Percentiles rank a stretch among this genome's conserved stretches.
phyloP scores from a whole-genome alignment of 2,329 filamentous ascomycete species.

The Cadophora malorum region DNA sequence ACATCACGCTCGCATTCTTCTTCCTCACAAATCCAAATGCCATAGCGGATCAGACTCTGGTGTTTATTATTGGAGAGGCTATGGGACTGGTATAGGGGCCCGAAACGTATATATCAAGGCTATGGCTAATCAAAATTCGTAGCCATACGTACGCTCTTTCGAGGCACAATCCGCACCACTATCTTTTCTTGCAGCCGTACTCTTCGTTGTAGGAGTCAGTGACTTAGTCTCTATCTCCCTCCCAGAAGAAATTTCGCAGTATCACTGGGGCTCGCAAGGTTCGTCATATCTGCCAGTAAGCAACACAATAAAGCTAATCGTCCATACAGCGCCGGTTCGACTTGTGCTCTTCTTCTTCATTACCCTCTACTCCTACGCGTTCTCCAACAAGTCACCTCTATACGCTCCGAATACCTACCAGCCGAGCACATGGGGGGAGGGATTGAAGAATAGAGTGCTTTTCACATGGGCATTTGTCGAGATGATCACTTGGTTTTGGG shows the following conservation, averaged over 20 bases:
- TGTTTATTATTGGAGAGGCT: constrained; percentile 81
- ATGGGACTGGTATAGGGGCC: constrained; percentile 72
- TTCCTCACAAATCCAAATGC: constrained; percentile 76
- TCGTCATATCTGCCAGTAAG: constrained; percentile 57
- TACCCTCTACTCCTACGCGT: constrained; percentile 69
- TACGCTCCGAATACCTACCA: constrained; percentile 50
- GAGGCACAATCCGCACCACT: constrained; percentile 72
- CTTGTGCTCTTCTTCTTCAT: constrained; percentile 66
- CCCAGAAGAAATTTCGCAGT: constrained; percentile 68
- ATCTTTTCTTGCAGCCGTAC: constrained; percentile 73
- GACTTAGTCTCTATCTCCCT: constrained; percentile 72
- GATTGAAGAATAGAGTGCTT: constrained; percentile 81
- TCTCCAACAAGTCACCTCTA: constrained; percentile 58
- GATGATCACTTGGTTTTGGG: constrained; percentile 87
- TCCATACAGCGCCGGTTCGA: constrained; percentile 63
- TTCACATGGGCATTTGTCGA: constrained; percentile 88
- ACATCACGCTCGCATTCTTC: constrained; percentile 83
- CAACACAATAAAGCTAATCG: constrained; percentile 31
- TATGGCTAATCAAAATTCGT: constrained; percentile 21
- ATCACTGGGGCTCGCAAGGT: constrained; percentile 71
- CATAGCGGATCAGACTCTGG: constrained; percentile 79
- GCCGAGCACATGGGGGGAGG: constrained; percentile 61
- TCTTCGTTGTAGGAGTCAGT: constrained; percentile 64
- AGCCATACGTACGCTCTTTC: constrained; percentile 73
- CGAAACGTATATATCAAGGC: neutral